Conservation (phyloP, 2,329 filamentous ascomycete species). For the Fusarium guadeloupense region DNA sequence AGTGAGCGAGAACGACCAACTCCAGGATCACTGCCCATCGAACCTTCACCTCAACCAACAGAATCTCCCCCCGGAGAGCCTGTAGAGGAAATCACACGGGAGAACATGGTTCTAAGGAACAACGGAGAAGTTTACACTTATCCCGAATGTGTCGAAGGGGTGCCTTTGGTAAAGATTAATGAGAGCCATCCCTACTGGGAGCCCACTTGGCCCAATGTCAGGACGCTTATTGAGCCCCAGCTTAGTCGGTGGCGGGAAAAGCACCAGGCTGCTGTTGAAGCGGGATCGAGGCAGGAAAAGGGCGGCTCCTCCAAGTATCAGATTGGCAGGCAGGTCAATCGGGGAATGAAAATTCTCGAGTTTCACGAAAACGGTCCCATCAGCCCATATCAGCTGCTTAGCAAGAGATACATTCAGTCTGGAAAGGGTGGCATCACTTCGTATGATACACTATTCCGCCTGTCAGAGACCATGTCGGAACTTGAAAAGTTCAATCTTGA, state of each 20-base stretch:
- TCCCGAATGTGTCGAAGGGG: constrained; percentile 62
- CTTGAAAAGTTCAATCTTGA: constrained; percentile 63
- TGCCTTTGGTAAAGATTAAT: constrained; percentile 62
- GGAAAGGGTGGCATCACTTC: constrained; percentile 55
- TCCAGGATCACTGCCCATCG: constrained; percentile 40
- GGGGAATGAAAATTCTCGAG: constrained; percentile 61
- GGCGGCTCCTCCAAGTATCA: constrained; percentile 59
- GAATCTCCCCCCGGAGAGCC: constrained; percentile 18
- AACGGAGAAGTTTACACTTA: constrained; percentile 60
- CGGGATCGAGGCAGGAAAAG: constrained; percentile 46
- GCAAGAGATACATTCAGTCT: constrained; percentile 59
- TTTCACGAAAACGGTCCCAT: constrained; percentile 62
- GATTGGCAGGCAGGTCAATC: constrained; percentile 65
- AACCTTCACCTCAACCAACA: constrained; percentile 42
- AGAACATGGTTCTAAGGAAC: constrained; percentile 57
- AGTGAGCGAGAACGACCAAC: constrained; percentile 42
- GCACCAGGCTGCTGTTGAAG: constrained; percentile 51
- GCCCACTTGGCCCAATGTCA: constrained; percentile 59
- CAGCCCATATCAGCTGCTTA: constrained; percentile 65
- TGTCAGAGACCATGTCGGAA: constrained; percentile 64
- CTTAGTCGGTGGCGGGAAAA: constrained; percentile 60
- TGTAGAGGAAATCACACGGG: constrained; percentile 54
- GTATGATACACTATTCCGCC: constrained; percentile 66
- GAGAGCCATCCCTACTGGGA: constrained; percentile 65
- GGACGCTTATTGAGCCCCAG: constrained; percentile 53